Evolutionary conservation across 1,284 basidiomycete species (phyloP).

Genomic region (Melampsora occidentalis): DNA sequence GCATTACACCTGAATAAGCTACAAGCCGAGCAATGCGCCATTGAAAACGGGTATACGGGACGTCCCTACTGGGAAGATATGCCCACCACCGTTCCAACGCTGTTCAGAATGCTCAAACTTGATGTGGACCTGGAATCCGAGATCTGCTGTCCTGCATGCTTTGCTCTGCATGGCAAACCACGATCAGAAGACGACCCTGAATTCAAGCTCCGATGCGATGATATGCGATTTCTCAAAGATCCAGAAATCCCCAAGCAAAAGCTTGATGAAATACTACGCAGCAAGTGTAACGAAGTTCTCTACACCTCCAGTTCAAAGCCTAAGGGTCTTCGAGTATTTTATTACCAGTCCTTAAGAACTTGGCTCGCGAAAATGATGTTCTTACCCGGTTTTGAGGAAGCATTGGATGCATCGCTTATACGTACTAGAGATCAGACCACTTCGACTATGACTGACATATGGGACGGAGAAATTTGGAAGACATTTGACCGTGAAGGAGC

Average conservation of each 20-base stretch:
- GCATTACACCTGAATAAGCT: not conserved
- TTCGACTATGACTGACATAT: constrained; percentile 17
- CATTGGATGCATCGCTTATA: not conserved
- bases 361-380: constrained; percentile 1
- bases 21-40: not conserved
- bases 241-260: too few species aligned
- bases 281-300: not conserved
- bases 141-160: not conserved
- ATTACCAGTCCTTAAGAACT: constrained; percentile 1
- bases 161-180: not conserved
- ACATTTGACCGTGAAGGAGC: not conserved
- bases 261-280: not conserved
- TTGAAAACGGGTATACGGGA: not conserved
- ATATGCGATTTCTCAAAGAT: not conserved
- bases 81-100: not conserved
- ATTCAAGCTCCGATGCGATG: not conserved
- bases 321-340: not conserved
- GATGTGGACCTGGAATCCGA: not conserved
- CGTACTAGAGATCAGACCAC: not conserved
- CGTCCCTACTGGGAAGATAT: not conserved
- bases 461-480: constrained; percentile 28
- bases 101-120: not conserved
- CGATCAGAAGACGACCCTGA: not conserved
- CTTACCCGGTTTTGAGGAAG: not conserved
- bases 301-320: not conserved